Percentiles rank a stretch among this genome's conserved stretches.
These are phyloP conservation scores for Coniosporium apollinis DNA, from an alignment of 495 filamentous ascomycete genomes.

Conservation along the genomic window DNA sequence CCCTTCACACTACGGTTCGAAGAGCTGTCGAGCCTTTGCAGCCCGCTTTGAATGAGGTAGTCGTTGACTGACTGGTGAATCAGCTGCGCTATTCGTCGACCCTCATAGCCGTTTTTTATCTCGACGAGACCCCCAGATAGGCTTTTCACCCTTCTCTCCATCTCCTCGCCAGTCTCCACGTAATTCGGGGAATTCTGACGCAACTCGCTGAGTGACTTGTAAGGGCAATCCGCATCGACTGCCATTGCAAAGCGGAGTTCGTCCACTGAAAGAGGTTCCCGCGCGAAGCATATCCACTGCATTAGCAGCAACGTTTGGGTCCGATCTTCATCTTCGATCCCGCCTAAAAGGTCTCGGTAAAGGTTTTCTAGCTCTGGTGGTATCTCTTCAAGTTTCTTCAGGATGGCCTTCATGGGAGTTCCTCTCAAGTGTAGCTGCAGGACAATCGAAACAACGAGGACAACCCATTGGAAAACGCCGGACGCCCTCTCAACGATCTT, in stretches of 20 bases:
- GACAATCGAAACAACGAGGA: slow-evolving; percentile 16
- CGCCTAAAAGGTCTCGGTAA: slow-evolving; percentile 17
- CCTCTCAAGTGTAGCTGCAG: slow-evolving; percentile 11
- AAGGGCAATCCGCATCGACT: slow-evolving; percentile 11
- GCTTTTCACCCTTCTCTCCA: slow-evolving; percentile 16
- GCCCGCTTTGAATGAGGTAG: slow-evolving; percentile 19
- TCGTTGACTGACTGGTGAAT: slow-evolving; percentile 28
- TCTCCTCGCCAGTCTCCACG: slow-evolving; percentile 5
- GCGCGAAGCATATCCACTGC: slow-evolving; percentile 22
- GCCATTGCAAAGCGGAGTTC: slow-evolving; percentile 22
- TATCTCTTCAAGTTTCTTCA: slow-evolving; percentile 6
- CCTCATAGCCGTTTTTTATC: slow-evolving; percentile 7
- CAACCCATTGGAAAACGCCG: slow-evolving; percentile 23
- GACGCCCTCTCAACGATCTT: slow-evolving; percentile 15
- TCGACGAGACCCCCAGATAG: slow-evolving; percentile 24
- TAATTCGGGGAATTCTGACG: background rate
- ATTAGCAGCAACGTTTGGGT: slow-evolving; percentile 13
- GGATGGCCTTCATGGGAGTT: slow-evolving; percentile 3
- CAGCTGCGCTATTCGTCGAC: slow-evolving; percentile 19
- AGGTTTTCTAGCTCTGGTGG: slow-evolving; percentile 15
- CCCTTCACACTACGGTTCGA: background rate
- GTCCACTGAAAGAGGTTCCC: slow-evolving; percentile 13
- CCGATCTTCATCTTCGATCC: slow-evolving; percentile 7
- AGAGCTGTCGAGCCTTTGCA: slow-evolving; percentile 5
- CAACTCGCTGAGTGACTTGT: slow-evolving; percentile 9